Base-by-base conservation (phyloP, 179 eudicot species). In the Beta macrorhiza region DNA sequence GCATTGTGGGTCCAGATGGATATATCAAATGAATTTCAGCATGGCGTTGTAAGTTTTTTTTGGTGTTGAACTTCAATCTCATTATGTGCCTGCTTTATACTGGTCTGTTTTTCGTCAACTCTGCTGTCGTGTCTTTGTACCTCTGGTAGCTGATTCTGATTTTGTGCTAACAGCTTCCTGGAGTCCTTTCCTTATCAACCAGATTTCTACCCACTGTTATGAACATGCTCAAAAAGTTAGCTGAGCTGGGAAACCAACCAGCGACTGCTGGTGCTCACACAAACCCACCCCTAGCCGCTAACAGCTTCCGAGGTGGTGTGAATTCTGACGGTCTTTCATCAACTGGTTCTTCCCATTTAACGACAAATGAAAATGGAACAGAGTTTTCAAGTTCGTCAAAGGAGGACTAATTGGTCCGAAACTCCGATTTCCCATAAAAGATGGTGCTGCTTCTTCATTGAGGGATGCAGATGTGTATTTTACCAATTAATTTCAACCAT, bases 1-100 rank as follows among this genome's bases (percentile, higher is more conserved):
- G 98, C 99, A 67, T 86, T 97, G 57, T 97, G 98, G 97, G 98
- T 93, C 75, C 99, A 97, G 87, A 88, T 97, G 86, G 97, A 93
- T 85, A 83, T 95, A 76, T 67, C 97, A 4, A 87, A 80, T 65
- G 97, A 95, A 85, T 97, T 97, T 82, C 90, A 87, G 32, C 88
- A 93, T 78, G 98, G 99, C 75, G 79, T 90, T 71, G 99, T 97
- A 85, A 95, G 97, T 90, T 64, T 78, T 72, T 49, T 51, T 44
- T 32, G 22, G 63, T 32, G 9, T 61, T 7, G 37, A 16, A 78
- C 14, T 8, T 37, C 16, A 8, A n/a, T 77, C 15, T 49, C 11
- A 12, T n/a, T 68, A 0, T 49, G 49, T 72, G 62, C 72, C 17
- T 80, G 19, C 51, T 58, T 25, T 49, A 12, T 71, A 11, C 12